Evolutionary conservation across 257 asterid genomes (phyloP), one percentile per base, ranked within the genome.

Genomic region (Jaltomata sinuosa): DNA sequence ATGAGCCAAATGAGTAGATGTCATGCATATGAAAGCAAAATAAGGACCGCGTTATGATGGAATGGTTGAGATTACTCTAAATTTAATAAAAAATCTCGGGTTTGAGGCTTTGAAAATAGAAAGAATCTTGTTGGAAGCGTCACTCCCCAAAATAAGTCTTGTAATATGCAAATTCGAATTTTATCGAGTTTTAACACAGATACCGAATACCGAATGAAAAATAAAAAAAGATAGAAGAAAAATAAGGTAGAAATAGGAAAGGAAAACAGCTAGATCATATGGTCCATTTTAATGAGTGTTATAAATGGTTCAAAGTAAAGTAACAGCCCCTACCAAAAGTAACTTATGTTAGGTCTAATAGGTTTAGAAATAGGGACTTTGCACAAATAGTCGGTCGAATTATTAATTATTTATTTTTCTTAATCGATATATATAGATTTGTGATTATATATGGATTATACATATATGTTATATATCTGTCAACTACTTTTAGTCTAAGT

Each of bases 171-270:
- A 14, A 6, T 12, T 27, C 2, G 6, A 62, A 27, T 22, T 22
- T 22, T 4, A 59, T 59, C 8, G 0, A 59, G 0, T 11, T 0
- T 22, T 0, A 11, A 0, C 22, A 22, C 5, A 11, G 22, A 10
- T 59, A 59, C 22, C 8, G 6, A 55, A 1, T n/a, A n/a, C n/a
- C n/a, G n/a, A n/a, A n/a, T n/a, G n/a, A n/a, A n/a, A n/a, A n/a
- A n/a, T n/a, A n/a, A n/a, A n/a, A n/a, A n/a, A n/a, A n/a, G n/a
- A n/a, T n/a, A n/a, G n/a, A n/a, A n/a, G n/a, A 1, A 72, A 40
- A 42, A 6, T 22, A 40, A 38, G 21, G 11, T 5, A 21, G 1
- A 71, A 38, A 36, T 71, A 36, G 5, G 32, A 22, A 22, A 0
- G 22, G 22, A 40, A 69, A 74, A 45, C 15, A 74, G 57, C 8